Conservation (phyloP, 2,329 filamentous ascomycete species). For the Phyllosticta citribraziliensis region DNA sequence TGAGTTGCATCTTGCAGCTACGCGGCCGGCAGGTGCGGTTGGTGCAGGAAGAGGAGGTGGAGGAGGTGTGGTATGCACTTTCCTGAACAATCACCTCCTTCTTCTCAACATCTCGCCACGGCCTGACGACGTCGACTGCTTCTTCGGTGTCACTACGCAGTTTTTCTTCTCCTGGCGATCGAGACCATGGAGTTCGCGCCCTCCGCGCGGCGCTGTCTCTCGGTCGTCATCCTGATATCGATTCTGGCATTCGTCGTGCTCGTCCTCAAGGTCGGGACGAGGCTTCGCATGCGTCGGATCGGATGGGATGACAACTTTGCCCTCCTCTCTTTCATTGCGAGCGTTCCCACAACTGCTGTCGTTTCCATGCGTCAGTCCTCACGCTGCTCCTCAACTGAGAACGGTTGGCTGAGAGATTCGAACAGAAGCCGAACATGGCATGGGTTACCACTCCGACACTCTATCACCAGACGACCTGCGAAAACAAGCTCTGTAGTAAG, state of each 20-base stretch:
- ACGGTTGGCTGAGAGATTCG: background rate
- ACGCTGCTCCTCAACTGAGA: no score
- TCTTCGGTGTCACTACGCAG: background rate
- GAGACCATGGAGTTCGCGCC: background rate
- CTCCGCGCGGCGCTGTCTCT: background rate
- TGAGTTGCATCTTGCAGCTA: background rate
- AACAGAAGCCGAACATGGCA: constrained; percentile 4
- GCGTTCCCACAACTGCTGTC: background rate
- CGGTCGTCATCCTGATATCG: background rate
- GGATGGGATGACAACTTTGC: constrained; percentile 1
- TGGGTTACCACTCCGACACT: background rate
- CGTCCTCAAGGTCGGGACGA: background rate
- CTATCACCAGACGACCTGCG: background rate
- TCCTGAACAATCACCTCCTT: background rate
- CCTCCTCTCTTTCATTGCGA: background rate
- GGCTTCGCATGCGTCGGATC: background rate
- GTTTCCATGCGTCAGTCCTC: background rate
- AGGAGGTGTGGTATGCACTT: background rate
- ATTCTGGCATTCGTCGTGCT: background rate
- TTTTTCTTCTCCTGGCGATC: background rate
- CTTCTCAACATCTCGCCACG: background rate
- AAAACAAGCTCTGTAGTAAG: background rate
- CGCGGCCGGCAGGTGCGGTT: no score
- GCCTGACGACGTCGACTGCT: background rate
- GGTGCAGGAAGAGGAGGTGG: no score